Base-by-base conservation (phyloP, 2,329 filamentous ascomycete genomes). In the Zymoseptoria passerinii region DNA sequence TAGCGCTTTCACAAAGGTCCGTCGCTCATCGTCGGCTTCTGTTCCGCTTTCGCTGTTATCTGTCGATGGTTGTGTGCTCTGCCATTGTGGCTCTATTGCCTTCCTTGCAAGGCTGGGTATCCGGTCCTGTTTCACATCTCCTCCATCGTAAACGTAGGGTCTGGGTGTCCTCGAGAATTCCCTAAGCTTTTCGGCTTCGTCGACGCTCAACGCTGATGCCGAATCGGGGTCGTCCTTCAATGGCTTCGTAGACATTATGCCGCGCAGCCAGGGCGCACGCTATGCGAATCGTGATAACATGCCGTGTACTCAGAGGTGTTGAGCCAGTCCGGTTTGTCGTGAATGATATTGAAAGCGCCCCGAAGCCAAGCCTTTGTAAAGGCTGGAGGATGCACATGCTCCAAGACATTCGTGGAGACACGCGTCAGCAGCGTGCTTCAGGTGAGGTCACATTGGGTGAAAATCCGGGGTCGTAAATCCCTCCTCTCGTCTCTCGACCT, bases 11-110 rank as follows among this genome's bases (percentile, higher is more conserved):
- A 96, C 78, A 65, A 92, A 86, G 4, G 9, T 76, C 72, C 50
- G 79, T 63, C 92, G 88, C 73, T 97, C 92, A 75, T 97, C 92
- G 68, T 96, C 92, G 48, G 92, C 92, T 71, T 97, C 92, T 18
- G 92, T 95, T 23, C 92, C 92, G 71, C 91, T 96, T 66, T 96
- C 92, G 72, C 90, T 96, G 9, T 83, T 83, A 1, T 84, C 81
- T 1, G 81, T 79, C 4, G 82, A 83, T 54, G 55, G 52, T 53
- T 59, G 63, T 60, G 61, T 62, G 63, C 64, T 66, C 28, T 60
- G 55, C 56, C 61, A 50, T 51, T 64, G 57, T 61, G 57, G 61
- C 52, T 59, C 50, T 35, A 16, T 52, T 28, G 18, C 3, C 2
- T 13, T 44, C 50, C 10, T 48, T n/a, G 28, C 19, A 28, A 29